Evolutionary conservation across 768 basidiomycete genomes (phyloP).

Genomic region (Pleurotus citrinopileatus): DNA sequence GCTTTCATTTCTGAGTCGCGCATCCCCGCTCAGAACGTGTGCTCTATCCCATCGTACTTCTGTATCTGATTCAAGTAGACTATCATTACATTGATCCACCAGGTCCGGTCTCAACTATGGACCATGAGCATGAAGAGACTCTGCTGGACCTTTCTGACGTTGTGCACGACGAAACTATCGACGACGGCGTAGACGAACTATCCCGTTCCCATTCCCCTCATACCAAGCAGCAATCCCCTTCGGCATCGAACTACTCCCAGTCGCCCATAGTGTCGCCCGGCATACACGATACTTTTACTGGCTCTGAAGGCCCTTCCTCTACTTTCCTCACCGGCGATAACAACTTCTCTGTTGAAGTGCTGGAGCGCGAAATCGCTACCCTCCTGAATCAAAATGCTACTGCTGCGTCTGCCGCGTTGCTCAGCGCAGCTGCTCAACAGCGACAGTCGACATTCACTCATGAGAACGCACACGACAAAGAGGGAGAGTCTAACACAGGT

Average conservation of each 20-base stretch:
- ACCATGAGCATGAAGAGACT: slow-evolving; percentile 51
- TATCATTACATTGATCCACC: too few relatives aligned
- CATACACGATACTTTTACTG: slow-evolving; percentile 33
- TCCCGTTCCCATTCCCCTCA: slow-evolving; percentile 15
- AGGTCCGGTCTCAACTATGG: slow-evolving; percentile 34
- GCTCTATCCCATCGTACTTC: background rate
- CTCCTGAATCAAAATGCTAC: slow-evolving; percentile 75
- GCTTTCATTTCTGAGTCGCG: too few relatives aligned
- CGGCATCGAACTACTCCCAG: background rate
- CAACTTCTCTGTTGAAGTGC: slow-evolving; percentile 64
- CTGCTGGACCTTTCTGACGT: slow-evolving; percentile 80
- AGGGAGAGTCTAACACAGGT: slow-evolving; percentile 20
- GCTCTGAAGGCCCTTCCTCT: slow-evolving; percentile 33
- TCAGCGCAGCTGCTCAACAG: slow-evolving; percentile 69
- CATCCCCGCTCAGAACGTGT: too few relatives aligned
- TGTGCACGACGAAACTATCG: slow-evolving; percentile 76
- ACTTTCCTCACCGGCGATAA: slow-evolving; percentile 38
- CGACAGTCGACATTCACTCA: slow-evolving; percentile 47
- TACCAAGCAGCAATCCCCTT: slow-evolving; percentile 11
- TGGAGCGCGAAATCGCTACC: slow-evolving; percentile 75
- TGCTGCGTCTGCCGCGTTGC: slow-evolving; percentile 60
- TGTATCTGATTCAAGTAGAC: background rate
- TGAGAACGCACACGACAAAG: slow-evolving; percentile 24
- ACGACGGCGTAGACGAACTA: slow-evolving; percentile 44
- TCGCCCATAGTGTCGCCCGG: slow-evolving; percentile 33